Base-by-base conservation (phyloP, 1,284 basidiomycete genomes). In the Apiotrichum domesticum region DNA sequence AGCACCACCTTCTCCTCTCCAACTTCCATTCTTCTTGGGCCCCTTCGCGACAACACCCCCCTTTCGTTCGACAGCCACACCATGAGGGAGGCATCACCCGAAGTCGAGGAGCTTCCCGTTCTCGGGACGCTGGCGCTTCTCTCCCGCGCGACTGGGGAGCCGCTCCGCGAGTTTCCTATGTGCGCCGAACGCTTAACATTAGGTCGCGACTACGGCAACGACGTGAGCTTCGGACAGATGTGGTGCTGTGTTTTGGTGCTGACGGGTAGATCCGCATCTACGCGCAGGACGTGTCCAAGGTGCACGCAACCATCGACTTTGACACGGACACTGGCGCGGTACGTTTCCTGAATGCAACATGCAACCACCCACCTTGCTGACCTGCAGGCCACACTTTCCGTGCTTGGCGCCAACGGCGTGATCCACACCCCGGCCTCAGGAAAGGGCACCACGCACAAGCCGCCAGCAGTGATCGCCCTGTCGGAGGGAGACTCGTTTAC, bases 251-350 rank as follows among this genome's bases (percentile, higher is more conserved):
- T 33, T 4, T 39, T 29, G 46, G 35, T 14, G 33, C 8, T 39
- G 37, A 39, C 52, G 32, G 13, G 6, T 47, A 74, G 72, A 63
- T 75, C 21, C 68, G 75, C 13, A 60, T 77, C 33, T 74, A 77
- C 59, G 69, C 66, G 21, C 63, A 66, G 3, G 74, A 76, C 48
- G 70, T 77, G 8, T 76, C 74, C 3, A 70, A 73, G 42, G 56
- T 71, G 2, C 75, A 77, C 50, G 70, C 67, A 43, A 70, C 71
- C 57, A 70, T 77, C 56, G 42, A 56, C n/a, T 70, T 76, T 39
- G 72, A 77, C 55, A 40, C 64, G n/a, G 54, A 66, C 0, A 66
- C 66, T 6, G 66, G 65, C 10, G 51, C 64, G 35, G 73, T 74
- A 49, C 65, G 72, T 52, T 33, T n/a, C 29, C 29, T 29, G 29